Percentiles rank a stretch among this genome's conserved stretches.
These are phyloP conservation scores for Passalora sequoiae DNA, from an alignment of 2,329 filamentous ascomycete species.

Conservation along the genomic window DNA sequence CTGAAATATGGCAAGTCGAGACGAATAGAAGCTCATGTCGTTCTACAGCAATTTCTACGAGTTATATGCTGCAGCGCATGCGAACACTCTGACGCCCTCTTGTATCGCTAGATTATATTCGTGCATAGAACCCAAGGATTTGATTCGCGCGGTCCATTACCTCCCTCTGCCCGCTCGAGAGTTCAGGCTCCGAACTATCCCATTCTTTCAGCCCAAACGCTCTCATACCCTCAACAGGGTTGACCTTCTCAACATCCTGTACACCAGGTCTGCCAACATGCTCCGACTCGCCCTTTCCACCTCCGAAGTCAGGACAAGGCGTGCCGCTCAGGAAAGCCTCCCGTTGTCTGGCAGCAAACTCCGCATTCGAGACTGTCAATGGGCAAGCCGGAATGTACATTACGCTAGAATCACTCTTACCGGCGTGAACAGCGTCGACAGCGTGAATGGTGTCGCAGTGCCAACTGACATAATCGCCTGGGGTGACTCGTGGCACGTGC, in stretches of 20 bases:
- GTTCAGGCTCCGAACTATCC: slow-evolving; percentile 45
- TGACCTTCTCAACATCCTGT: slow-evolving; percentile 35
- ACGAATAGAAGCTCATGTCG: too few species aligned
- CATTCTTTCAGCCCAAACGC: slow-evolving; percentile 52
- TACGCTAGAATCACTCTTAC: slow-evolving; percentile 70
- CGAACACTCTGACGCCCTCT: too few species aligned
- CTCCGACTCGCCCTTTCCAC: slow-evolving; percentile 58
- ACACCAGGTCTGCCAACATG: slow-evolving; percentile 41
- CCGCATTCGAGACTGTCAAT: slow-evolving; percentile 66
- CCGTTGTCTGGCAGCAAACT: slow-evolving; percentile 66
- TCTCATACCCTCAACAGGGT: slow-evolving; percentile 45
- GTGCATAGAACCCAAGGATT: slow-evolving; percentile 49
- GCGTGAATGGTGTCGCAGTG: slow-evolving; percentile 72
- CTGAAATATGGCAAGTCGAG: not conserved
- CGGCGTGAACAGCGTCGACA: slow-evolving; percentile 73
- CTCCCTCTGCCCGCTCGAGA: slow-evolving; percentile 49
- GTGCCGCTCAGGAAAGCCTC: slow-evolving; percentile 62
- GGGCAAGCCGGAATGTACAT: slow-evolving; percentile 87
- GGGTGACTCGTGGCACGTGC: slow-evolving; percentile 61
- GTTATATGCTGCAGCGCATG: too few species aligned
- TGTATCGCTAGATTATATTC: too few species aligned
- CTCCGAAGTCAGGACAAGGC: slow-evolving; percentile 46
- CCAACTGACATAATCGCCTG: slow-evolving; percentile 72
- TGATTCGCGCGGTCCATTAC: slow-evolving; percentile 51
- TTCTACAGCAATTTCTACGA: too few species aligned